Evolutionary conservation across 2,329 filamentous ascomycete genomes (phyloP).

Genomic region (Fusarium ramigenum): DNA sequence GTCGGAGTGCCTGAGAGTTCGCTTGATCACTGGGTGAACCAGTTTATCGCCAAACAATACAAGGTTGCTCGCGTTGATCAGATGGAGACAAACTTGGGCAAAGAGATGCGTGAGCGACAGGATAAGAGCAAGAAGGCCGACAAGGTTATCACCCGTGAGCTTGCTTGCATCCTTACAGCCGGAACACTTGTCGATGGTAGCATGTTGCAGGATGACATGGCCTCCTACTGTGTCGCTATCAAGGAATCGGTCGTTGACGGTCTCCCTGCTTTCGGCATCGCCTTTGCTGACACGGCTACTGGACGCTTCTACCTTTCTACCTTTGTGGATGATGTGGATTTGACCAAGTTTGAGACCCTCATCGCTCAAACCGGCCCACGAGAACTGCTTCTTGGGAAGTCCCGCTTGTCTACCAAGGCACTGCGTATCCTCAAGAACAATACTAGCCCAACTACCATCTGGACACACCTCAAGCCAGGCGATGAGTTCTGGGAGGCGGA

Average conservation of each 20-base stretch:
- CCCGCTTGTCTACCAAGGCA: constrained; percentile 84
- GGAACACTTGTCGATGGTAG: constrained; percentile 94
- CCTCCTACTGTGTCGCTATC: constrained; percentile 94
- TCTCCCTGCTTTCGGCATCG: constrained; percentile 85
- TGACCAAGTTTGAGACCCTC: constrained; percentile 97
- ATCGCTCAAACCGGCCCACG: constrained; percentile 91
- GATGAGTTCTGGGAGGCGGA: constrained; percentile 94
- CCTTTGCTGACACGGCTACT: constrained; percentile 94
- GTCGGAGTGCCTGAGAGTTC: constrained; percentile 96
- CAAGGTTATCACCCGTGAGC: constrained; percentile 91
- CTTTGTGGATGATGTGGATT: constrained; percentile 89
- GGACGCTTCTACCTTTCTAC: constrained; percentile 94
- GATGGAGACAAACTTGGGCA: constrained; percentile 92
- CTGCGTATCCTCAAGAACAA: constrained; percentile 96
- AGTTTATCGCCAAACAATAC: constrained; percentile 97
- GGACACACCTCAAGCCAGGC: constrained; percentile 89
- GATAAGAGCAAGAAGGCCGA: constrained; percentile 78
- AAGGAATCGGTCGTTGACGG: constrained; percentile 82
- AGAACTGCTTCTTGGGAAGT: constrained; percentile 90
- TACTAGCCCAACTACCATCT: constrained; percentile 89
- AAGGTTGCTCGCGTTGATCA: constrained; percentile 98
- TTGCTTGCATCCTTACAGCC: constrained; percentile 89
- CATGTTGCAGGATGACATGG: constrained; percentile 98
- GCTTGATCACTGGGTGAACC: constrained; percentile 96
- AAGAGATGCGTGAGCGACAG: constrained; percentile 97